Evolutionary conservation across 139 green algal species (phyloP).

Genomic region (Chlamydomonas sp.): DNA sequence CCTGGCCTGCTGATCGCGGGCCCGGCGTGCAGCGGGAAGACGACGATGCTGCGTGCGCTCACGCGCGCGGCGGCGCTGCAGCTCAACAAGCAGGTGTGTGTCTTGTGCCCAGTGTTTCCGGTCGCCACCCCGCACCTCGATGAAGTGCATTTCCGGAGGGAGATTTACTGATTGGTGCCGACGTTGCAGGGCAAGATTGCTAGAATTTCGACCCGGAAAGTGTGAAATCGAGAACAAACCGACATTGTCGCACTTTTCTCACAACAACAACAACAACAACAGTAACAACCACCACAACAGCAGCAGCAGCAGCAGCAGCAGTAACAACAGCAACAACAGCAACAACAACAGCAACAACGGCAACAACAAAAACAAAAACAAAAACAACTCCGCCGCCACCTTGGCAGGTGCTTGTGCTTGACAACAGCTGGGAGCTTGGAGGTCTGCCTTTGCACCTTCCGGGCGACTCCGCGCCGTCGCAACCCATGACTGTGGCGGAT

Average conservation of each 20-base stretch:
- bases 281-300: too few species aligned
- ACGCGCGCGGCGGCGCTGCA: background rate
- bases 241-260: too few species aligned
- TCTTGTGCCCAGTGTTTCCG: background rate
- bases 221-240: too few species aligned
- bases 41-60: conserved; percentile 11
- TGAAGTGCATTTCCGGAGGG: too few species aligned
- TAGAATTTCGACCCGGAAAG: too few species aligned
- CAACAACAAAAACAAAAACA: background rate
- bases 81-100: background rate
- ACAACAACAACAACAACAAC: too few species aligned
- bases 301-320: background rate
- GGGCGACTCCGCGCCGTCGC: background rate
- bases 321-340: background rate
- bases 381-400: background rate
- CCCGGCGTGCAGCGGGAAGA: conserved; percentile 13
- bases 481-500: background rate
- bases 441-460: background rate
- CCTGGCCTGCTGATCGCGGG: conserved; percentile 15
- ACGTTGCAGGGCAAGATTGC: too few species aligned
- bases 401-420: conserved; percentile 1
- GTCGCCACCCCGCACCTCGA: background rate
- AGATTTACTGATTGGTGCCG: too few species aligned
- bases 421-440: conserved; percentile 7
- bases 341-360: background rate